These are phyloP conservation scores for Rubia tinctorum DNA, from an alignment of 305 asterid genomes.

Conservation along the genomic window DNA sequence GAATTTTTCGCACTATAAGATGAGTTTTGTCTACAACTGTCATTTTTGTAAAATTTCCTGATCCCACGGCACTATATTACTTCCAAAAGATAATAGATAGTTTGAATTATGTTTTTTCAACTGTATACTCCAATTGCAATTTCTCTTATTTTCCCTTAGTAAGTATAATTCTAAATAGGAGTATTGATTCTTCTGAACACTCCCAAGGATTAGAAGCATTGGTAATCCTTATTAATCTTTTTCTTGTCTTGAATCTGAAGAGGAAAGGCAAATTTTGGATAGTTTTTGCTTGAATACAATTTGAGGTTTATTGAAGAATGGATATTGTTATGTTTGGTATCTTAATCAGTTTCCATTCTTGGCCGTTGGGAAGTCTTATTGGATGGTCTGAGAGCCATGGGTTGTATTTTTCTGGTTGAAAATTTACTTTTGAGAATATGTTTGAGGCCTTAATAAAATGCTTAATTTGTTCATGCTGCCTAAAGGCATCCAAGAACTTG, in stretches of 20 bases:
- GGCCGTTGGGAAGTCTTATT: neutral
- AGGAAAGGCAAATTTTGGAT: neutral
- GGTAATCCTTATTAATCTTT: neutral
- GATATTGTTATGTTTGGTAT: neutral
- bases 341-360: neutral
- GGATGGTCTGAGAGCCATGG: neutral
- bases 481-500: neutral
- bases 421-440: neutral
- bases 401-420: neutral
- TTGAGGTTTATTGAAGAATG: conserved; percentile 4
- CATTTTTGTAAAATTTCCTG: neutral
- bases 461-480: neutral
- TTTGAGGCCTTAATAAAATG: neutral
- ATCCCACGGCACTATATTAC: neutral
- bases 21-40: neutral
- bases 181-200: neutral
- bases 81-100: neutral
- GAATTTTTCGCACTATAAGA: neutral
- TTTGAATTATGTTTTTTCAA: neutral
- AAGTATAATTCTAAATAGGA: neutral
- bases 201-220: neutral
- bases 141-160: neutral
- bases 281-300: neutral
- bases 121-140: neutral
- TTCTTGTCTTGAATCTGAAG: neutral